Conservation (phyloP, 495 filamentous ascomycete genomes). For the Recurvomyces mirabilis region DNA sequence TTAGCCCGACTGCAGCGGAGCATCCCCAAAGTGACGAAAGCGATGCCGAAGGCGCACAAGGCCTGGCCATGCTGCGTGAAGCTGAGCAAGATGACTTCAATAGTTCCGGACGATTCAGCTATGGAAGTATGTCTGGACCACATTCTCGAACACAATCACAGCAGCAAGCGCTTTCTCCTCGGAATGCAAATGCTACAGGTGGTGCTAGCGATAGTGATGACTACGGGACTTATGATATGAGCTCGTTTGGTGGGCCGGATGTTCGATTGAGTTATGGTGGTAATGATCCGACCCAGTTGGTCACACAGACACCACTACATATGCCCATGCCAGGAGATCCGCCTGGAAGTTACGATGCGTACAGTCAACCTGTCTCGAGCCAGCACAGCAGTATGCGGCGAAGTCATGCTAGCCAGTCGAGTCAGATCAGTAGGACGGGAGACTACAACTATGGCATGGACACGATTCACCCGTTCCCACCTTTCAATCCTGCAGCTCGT, state of each 20-base stretch:
- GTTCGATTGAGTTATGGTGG: constrained; percentile 65
- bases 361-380: constrained; percentile 26
- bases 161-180: constrained; percentile 23
- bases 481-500: constrained; percentile 41
- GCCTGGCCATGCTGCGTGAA: constrained; percentile 69
- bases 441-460: constrained; percentile 26
- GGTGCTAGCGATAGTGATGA: constrained; percentile 53
- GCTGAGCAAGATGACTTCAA: constrained; percentile 74
- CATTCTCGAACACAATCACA: not conserved
- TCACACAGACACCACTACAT: not conserved
- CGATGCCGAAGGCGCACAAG: constrained; percentile 82
- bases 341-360: constrained; percentile 2
- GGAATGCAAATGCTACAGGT: too few species aligned
- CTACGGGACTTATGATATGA: constrained; percentile 60
- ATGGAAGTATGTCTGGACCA: not conserved
- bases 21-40: constrained; percentile 58
- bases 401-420: constrained; percentile 20
- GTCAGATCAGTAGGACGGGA: constrained; percentile 9
- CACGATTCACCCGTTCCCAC: constrained; percentile 50
- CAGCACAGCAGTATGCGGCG: constrained; percentile 29
- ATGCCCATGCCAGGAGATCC: constrained; percentile 10
- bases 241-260: constrained; percentile 60
- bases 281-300: constrained; percentile 30
- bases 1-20: constrained; percentile 35
- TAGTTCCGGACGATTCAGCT: constrained; percentile 7